Evolutionary conservation across 2,329 filamentous ascomycete genomes (phyloP), one percentile per base, ranked within the genome.

Genomic region (Ophiostoma pallidulum): DNA sequence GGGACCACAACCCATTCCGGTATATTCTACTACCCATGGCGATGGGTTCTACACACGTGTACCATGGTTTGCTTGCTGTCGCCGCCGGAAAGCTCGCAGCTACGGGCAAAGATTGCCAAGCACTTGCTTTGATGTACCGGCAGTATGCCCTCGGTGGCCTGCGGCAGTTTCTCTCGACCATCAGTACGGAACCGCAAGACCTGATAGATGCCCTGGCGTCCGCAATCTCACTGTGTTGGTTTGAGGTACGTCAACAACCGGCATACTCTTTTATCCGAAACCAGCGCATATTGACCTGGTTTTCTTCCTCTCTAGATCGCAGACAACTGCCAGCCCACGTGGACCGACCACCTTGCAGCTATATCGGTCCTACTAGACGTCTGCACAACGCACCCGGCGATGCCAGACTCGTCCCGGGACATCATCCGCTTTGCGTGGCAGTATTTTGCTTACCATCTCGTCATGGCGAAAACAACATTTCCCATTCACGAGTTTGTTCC

Each of bases 401-500:
- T 41, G 39, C 13, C 32, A 13, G 39, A 35, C 20, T 41, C 31
- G 5, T 24, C 46, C 6, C n/a, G 20, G 5, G 46, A 42, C n/a
- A 26, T 48, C 14, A 41, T 48, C 16, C 32, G 39, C 4, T 42
- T 41, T 22, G 35, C 33, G 13, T 32, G 35, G 22, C 45, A 48
- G 28, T 48, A 48, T 29, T 42, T 48, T 42, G 46, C 39, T 8
- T 48, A 48, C 35, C 46, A 48, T 32, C 33, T 48, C 0, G 35
- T 48, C 16, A 48, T 41, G 26, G 46, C 46, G 16, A 48, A 48
- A 18, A 42, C 46, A 3, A 39, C 35, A n/a, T 48, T 48, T 26
- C 32, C 28, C 16, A 36, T 42, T n/a, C 26, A 43, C 13, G 19
- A 35, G 6, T 8, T 47, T 2, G n/a, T 48, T 6, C 16, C 33